Conservation (phyloP, 106 monocot species). For the Iris macrosiphon region DNA sequence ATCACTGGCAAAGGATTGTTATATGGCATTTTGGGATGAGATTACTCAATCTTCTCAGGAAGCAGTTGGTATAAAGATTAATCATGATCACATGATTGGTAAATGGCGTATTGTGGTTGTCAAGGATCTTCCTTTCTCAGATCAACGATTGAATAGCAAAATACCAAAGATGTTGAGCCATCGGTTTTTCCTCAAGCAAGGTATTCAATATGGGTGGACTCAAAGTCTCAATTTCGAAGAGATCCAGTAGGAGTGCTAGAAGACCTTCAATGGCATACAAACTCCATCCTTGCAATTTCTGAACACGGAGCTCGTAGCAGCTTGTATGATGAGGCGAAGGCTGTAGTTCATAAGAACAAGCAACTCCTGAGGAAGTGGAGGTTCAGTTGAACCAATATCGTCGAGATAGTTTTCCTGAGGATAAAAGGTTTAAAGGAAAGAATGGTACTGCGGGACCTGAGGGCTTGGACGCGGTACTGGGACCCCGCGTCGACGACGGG, state of each 20-base stretch:
- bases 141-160: slow-evolving; percentile 96
- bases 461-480: too few relatives aligned
- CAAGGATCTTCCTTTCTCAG: slow-evolving; percentile 83
- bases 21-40: slow-evolving; percentile 98
- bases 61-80: slow-evolving; percentile 48
- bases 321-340: slow-evolving; percentile 76
- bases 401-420: slow-evolving; percentile 55
- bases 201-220: slow-evolving; percentile 97
- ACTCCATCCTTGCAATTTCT: slow-evolving; percentile 75
- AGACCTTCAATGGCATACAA: slow-evolving; percentile 83
- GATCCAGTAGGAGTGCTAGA: slow-evolving; percentile 90
- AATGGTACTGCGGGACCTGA: too few relatives aligned
- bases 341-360: slow-evolving; percentile 80
- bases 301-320: slow-evolving; percentile 93
- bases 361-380: slow-evolving; percentile 83
- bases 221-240: slow-evolving; percentile 88
- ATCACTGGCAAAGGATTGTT: slow-evolving; percentile 81
- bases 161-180: slow-evolving; percentile 96
- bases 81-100: slow-evolving; percentile 60
- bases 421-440: slow-evolving; percentile 69
- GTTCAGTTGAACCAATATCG: slow-evolving; percentile 65
- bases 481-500: too few relatives aligned
- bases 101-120: slow-evolving; percentile 92
- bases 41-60: slow-evolving; percentile 72
- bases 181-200: slow-evolving; percentile 77